phyloP scores from a whole-genome alignment of 2,329 filamentous ascomycete species.

The Penicillium sp. region DNA sequence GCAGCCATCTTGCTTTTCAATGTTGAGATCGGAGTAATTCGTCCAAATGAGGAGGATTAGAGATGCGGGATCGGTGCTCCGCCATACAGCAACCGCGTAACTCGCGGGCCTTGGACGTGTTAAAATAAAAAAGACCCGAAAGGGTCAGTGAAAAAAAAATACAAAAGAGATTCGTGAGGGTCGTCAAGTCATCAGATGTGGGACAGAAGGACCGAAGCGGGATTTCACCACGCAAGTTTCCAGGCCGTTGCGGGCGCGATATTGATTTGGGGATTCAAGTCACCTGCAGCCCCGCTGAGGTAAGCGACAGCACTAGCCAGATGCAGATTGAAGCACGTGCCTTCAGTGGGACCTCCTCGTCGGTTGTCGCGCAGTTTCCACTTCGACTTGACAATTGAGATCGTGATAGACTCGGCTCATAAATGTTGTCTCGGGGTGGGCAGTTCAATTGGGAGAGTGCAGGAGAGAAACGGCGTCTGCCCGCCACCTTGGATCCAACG shows the following conservation, averaged over 20 bases:
- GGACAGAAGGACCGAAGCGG: constrained; percentile 21
- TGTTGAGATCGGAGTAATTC: no score
- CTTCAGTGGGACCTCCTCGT: constrained; percentile 9
- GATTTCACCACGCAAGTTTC: constrained; percentile 11
- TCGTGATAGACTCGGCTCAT: no score
- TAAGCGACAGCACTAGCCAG: constrained; percentile 1
- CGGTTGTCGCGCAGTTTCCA: no score
- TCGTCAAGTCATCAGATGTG: constrained; percentile 41
- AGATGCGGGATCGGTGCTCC: neutral
- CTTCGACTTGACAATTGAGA: no score
- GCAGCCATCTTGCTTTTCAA: constrained; percentile 20
- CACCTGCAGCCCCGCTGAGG: constrained; percentile 6
- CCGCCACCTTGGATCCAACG: no score
- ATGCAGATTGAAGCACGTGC: neutral
- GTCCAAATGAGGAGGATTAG: neutral
- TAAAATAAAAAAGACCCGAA: neutral
- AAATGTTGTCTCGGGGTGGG: no score
- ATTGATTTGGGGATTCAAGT: constrained; percentile 7
- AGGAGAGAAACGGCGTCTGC: no score
- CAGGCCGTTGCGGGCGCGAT: constrained; percentile 6
- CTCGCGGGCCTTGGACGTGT: constrained; percentile 6
- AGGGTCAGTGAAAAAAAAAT: constrained; percentile 26
- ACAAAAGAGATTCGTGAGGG: constrained; percentile 40
- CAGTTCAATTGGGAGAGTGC: no score
- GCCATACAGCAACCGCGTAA: constrained; percentile 9